These are phyloP conservation scores for Dactylis glomerata DNA, from an alignment of 176 grass and related monocot species.

Conservation along the genomic window DNA sequence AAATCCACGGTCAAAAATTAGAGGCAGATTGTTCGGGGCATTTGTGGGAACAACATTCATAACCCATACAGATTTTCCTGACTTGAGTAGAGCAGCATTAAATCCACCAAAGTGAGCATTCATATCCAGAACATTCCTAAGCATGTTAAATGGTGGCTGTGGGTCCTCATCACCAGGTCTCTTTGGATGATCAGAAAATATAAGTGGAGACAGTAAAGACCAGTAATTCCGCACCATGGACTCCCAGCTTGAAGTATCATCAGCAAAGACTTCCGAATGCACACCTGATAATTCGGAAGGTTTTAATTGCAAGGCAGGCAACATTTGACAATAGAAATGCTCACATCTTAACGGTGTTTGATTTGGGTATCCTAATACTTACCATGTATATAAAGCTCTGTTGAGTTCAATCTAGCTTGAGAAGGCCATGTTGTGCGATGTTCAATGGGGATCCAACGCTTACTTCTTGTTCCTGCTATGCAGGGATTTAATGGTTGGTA, in stretches of 20 bases:
- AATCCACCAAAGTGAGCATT: constrained; percentile 94
- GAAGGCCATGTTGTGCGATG: constrained; percentile 74
- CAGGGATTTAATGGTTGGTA: constrained; percentile 87
- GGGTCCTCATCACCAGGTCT: constrained; percentile 97
- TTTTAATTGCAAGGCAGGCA: constrained; percentile 16
- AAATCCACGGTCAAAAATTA: constrained; percentile 93
- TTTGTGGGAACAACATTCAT: constrained; percentile 96
- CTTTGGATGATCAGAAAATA: constrained; percentile 99
- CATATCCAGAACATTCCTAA: constrained; percentile 99
- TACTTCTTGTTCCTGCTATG: constrained; percentile 88
- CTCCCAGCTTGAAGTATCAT: constrained; percentile 78
- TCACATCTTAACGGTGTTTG: not conserved
- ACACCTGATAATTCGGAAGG: constrained; percentile 48
- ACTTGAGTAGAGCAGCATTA: constrained; percentile 90
- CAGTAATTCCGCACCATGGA: constrained; percentile 83
- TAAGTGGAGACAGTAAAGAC: constrained; percentile 93
- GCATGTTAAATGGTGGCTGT: constrained; percentile 96
- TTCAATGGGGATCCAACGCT: constrained; percentile 87
- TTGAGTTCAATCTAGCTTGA: constrained; percentile 67
- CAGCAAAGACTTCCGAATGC: constrained; percentile 62
- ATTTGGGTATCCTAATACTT: constrained; percentile 26
- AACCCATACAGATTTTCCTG: constrained; percentile 89
- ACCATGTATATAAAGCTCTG: constrained; percentile 90
- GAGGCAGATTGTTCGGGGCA: constrained; percentile 65
- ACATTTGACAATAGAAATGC: constrained; percentile 15